These are phyloP conservation scores for Cercospora sp. DNA, from an alignment of 2,329 filamentous ascomycete genomes.

Conservation along the genomic window DNA sequence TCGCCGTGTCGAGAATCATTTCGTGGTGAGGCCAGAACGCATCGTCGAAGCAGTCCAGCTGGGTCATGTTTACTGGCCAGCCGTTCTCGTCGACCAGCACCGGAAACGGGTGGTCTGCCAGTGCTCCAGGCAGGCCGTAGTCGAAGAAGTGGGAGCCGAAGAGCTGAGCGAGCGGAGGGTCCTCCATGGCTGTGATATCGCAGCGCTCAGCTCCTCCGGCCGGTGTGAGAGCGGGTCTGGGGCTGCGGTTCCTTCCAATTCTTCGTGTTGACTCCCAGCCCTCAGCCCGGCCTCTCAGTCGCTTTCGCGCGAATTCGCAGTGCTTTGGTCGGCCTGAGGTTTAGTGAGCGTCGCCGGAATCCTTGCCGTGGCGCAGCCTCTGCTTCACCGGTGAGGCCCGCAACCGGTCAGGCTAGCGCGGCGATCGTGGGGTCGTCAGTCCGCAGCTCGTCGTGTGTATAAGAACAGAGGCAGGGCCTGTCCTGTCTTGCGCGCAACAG, in stretches of 20 bases:
- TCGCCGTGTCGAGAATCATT: background rate
- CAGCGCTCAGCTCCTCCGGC: constrained; percentile 3
- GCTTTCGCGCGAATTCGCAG: background rate
- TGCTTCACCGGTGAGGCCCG: background rate
- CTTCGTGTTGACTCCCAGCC: background rate
- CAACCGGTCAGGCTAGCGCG: background rate
- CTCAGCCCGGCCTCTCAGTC: background rate
- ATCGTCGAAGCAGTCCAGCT: background rate
- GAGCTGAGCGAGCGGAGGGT: constrained; percentile 1
- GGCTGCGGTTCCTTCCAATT: constrained; percentile 3
- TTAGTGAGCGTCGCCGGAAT: constrained; percentile 1
- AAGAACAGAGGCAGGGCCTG: background rate
- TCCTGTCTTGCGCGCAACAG: background rate
- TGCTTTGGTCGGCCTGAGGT: constrained; percentile 6
- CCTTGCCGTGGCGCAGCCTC: constrained; percentile 5
- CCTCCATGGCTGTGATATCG: constrained; percentile 4
- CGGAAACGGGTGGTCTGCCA: background rate
- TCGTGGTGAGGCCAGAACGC: background rate
- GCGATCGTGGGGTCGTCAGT: background rate
- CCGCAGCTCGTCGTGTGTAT: background rate
- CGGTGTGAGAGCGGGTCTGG: constrained; percentile 6
- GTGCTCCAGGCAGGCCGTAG: constrained; percentile 9
- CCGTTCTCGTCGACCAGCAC: background rate
- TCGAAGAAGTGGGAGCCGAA: constrained; percentile 10
- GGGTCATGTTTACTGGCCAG: constrained; percentile 8